These are phyloP conservation scores for Leishmania turanica DNA, from an alignment of 208 protist genomes.

Conservation along the genomic window DNA sequence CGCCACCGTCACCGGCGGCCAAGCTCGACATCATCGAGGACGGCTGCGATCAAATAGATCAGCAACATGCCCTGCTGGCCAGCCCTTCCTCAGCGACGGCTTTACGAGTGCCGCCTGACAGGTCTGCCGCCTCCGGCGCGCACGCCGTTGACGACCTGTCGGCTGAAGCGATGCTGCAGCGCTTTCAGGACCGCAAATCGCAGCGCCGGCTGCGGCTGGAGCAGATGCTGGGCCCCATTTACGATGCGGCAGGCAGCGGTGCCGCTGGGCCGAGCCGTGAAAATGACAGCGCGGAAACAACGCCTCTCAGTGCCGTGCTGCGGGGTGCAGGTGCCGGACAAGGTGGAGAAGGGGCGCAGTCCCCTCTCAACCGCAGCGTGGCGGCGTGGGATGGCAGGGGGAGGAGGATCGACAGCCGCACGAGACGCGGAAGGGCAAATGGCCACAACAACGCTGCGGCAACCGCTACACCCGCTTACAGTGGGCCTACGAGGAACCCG, in stretches of 20 bases:
- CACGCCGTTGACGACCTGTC: conserved; percentile 20
- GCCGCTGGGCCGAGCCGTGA: neutral
- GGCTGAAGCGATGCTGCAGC: conserved; percentile 29
- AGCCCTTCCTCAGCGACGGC: neutral
- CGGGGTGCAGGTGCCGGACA: neutral
- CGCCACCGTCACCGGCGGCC: neutral
- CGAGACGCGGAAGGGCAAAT: neutral
- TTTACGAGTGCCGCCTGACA: neutral
- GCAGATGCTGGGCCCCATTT: conserved; percentile 21
- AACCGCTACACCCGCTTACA: neutral
- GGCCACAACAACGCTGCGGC: neutral
- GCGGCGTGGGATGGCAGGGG: neutral
- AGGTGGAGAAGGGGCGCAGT: neutral
- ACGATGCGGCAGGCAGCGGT: conserved; percentile 3
- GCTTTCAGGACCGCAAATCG: conserved; percentile 35
- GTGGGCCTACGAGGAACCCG: conserved; percentile 45
- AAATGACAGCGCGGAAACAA: neutral
- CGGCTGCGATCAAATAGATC: conserved; percentile 21
- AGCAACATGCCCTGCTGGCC: neutral
- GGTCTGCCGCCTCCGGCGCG: neutral
- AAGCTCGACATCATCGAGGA: conserved; percentile 32
- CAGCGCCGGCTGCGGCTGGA: conserved; percentile 43
- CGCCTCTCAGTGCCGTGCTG: neutral
- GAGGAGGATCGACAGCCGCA: neutral
- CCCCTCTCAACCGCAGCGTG: neutral